Evolutionary conservation across 352 stramenopile species (phyloP).

Genomic region (Pythium apleroticum): DNA sequence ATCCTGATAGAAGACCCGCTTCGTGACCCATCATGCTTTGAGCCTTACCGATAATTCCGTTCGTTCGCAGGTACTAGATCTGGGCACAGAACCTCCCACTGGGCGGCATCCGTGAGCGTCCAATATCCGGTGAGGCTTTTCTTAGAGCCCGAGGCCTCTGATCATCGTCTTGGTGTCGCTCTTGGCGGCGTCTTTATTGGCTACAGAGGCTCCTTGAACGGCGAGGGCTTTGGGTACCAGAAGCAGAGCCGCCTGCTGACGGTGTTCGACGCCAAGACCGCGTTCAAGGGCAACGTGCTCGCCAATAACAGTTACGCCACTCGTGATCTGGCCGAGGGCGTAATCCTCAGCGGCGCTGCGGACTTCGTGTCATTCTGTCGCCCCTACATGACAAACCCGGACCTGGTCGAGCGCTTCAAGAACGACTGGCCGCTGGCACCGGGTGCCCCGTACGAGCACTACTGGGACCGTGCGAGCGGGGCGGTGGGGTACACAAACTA

Average conservation of each 20-base stretch:
- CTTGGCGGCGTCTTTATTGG: too few species aligned
- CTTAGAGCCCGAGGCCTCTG: too few species aligned
- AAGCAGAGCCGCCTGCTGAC: conserved; percentile 29
- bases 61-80: too few species aligned
- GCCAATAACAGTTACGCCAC: conserved; percentile 41
- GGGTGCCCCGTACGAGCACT: conserved; percentile 10
- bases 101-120: too few species aligned
- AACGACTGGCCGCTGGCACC: conserved; percentile 28
- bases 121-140: too few species aligned
- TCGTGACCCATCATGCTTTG: too few species aligned
- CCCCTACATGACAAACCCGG: conserved; percentile 43
- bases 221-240: conserved; percentile 46
- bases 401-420: conserved; percentile 32
- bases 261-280: conserved; percentile 27
- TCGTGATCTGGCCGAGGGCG: conserved; percentile 23
- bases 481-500: not conserved
- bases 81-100: too few species aligned
- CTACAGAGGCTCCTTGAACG: too few species aligned
- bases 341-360: conserved; percentile 18
- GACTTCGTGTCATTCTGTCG: conserved; percentile 36
- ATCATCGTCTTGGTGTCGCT: too few species aligned
- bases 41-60: too few species aligned
- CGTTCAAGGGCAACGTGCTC: conserved; percentile 40
- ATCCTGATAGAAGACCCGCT: too few species aligned
- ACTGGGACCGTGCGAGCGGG: not conserved